These are phyloP conservation scores for Cladobotryum protrusum DNA, from an alignment of 2,329 filamentous ascomycete genomes.

Conservation along the genomic window DNA sequence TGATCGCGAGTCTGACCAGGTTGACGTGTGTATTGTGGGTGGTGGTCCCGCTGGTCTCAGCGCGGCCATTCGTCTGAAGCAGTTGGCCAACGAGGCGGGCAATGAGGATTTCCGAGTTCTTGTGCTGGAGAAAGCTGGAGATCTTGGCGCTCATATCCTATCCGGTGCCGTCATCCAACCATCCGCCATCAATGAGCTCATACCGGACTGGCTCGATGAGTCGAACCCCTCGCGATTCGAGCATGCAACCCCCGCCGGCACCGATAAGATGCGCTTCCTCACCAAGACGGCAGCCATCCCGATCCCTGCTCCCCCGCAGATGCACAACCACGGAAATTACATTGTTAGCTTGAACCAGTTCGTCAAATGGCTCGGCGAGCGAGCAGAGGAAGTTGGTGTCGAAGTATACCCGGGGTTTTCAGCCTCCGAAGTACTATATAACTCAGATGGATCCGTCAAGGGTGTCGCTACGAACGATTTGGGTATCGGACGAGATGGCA, in stretches of 20 bases:
- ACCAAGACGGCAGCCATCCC: constrained; percentile 74
- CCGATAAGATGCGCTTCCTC: constrained; percentile 89
- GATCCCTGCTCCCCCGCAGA: constrained; percentile 85
- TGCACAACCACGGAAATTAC: constrained; percentile 97
- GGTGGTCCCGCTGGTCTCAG: constrained; percentile 91
- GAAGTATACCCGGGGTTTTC: constrained; percentile 96
- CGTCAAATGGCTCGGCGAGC: constrained; percentile 89
- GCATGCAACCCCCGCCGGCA: constrained; percentile 74
- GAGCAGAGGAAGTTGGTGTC: constrained; percentile 93
- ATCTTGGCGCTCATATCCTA: constrained; percentile 89
- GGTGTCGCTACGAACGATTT: constrained; percentile 96
- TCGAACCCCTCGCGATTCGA: constrained; percentile 84
- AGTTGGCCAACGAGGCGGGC: constrained; percentile 87
- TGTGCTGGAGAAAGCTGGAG: constrained; percentile 89
- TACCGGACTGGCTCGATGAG: constrained; percentile 90
- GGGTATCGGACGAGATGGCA: constrained; percentile 73
- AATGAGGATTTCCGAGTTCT: constrained; percentile 95
- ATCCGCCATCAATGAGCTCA: constrained; percentile 76
- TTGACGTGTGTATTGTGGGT: constrained; percentile 95
- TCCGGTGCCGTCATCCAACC: constrained; percentile 95
- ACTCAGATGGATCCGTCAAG: constrained; percentile 76
- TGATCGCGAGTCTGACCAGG: constrained; percentile 85
- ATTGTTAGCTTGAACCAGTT: constrained; percentile 95
- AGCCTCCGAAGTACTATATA: constrained; percentile 86
- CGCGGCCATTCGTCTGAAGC: constrained; percentile 90